These are phyloP conservation scores for Ailanthus altissimus DNA, from an alignment of 345 rosid species.

Conservation along the genomic window DNA sequence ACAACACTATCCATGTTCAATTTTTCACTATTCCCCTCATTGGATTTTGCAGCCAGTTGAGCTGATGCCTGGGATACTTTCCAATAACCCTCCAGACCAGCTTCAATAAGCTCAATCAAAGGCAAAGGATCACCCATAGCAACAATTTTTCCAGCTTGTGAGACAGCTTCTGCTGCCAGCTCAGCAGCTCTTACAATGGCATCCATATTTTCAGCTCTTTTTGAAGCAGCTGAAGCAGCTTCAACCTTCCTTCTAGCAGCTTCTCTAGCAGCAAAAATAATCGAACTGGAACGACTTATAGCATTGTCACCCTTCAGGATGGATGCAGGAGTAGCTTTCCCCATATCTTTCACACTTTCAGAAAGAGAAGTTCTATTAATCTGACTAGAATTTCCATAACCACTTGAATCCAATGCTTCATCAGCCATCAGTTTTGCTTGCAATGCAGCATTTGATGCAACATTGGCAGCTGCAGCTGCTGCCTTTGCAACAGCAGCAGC, in stretches of 20 bases:
- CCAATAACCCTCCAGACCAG: slow-evolving; percentile 78
- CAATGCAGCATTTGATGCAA: slow-evolving; percentile 90
- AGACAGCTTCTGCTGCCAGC: slow-evolving; percentile 90
- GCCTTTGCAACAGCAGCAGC: slow-evolving; percentile 98
- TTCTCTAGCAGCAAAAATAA: slow-evolving; percentile 76
- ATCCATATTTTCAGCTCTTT: slow-evolving; percentile 89
- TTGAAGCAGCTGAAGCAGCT: slow-evolving; percentile 90
- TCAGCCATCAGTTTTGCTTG: slow-evolving; percentile 96
- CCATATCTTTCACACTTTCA: slow-evolving; percentile 37
- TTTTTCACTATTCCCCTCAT: slow-evolving; percentile 29
- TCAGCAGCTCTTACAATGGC: slow-evolving; percentile 94
- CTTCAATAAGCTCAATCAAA: slow-evolving; percentile 61
- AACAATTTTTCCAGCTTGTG: slow-evolving; percentile 90
- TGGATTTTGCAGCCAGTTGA: slow-evolving; percentile 35
- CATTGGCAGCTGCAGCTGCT: slow-evolving; percentile 96
- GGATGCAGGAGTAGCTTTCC: slow-evolving; percentile 58
- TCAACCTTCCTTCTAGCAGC: slow-evolving; percentile 80
- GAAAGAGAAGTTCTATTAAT: slow-evolving; percentile 32
- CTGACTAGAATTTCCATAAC: slow-evolving; percentile 31
- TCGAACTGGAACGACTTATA: slow-evolving; percentile 51
- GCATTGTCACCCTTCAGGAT: slow-evolving; percentile 56
- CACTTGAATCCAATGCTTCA: slow-evolving; percentile 58
- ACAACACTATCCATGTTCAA: slow-evolving; percentile 21
- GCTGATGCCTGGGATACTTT: slow-evolving; percentile 48
- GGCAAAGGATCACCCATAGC: slow-evolving; percentile 77